Percentiles rank a stretch among this genome's conserved stretches.
These are phyloP conservation scores for Zea mays DNA, from an alignment of 176 grass and related monocot species.

Conservation along the genomic window DNA sequence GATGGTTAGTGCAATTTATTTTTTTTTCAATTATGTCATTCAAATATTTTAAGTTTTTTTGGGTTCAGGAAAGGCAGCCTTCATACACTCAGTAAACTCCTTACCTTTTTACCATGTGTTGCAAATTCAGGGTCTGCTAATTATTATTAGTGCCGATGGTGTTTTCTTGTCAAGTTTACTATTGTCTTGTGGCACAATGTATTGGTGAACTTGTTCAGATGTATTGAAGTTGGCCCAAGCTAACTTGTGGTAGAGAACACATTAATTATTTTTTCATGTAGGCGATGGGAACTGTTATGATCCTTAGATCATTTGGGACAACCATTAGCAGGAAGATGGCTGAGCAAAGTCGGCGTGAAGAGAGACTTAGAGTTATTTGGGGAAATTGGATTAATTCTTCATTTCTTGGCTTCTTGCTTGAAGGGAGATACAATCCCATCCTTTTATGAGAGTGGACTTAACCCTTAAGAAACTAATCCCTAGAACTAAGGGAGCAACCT, in stretches of 20 bases:
- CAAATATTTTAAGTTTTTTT: background rate
- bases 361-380: no score
- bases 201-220: background rate
- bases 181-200: background rate
- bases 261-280: conserved; percentile 3
- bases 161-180: conserved; percentile 19
- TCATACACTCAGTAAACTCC: background rate
- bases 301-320: no score
- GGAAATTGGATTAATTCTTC: no score
- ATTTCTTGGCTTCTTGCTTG: no score
- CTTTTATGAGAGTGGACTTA: no score
- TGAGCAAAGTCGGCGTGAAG: no score
- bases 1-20: conserved; percentile 50
- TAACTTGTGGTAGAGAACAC: background rate
- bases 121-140: background rate
- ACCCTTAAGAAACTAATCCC: no score
- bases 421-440: no score
- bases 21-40: conserved; percentile 25
- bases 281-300: background rate
- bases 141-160: conserved; percentile 3
- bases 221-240: conserved; percentile 17
- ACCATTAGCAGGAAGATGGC: no score
- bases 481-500: no score
- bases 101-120: background rate
- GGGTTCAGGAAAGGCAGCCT: conserved; percentile 1